Evolutionary conservation across 345 rosid species (phyloP).

Genomic region (Erysimum cheiranthoides): DNA sequence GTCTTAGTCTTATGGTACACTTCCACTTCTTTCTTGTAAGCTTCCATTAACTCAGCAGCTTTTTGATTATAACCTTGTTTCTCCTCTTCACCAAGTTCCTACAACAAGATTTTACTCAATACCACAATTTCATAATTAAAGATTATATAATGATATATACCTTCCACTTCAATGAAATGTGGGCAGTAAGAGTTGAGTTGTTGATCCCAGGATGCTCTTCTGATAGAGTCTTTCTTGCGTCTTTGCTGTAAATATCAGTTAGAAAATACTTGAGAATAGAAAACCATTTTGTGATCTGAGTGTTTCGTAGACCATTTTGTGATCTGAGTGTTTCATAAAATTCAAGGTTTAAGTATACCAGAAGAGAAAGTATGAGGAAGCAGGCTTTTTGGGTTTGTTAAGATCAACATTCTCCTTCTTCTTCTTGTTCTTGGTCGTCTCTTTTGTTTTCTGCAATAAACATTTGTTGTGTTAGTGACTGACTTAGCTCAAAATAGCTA

Average conservation of each 20-base stretch:
- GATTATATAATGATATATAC: conserved; percentile 30
- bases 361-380: conserved; percentile 77
- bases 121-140: neutral
- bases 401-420: conserved; percentile 62
- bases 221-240: conserved; percentile 59
- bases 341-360: conserved; percentile 38
- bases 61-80: conserved; percentile 63
- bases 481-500: too few relatives aligned
- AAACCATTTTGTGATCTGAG: too few relatives aligned
- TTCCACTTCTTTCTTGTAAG: conserved; percentile 76
- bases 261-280: neutral
- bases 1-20: conserved; percentile 57
- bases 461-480: neutral
- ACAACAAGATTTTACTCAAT: neutral
- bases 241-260: conserved; percentile 55
- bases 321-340: neutral
- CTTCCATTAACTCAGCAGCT: conserved; percentile 81
- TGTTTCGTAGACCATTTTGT: too few relatives aligned
- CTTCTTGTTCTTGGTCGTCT: conserved; percentile 56
- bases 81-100: conserved; percentile 82
- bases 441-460: conserved; percentile 64
- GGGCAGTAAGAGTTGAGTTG: conserved; percentile 66
- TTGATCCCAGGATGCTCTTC: conserved; percentile 65
- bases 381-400: conserved; percentile 84
- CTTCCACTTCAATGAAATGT: conserved; percentile 86